Evolutionary conservation across 306 rosid species (phyloP), one percentile per base, ranked within the genome.

Genomic region (Clitoria ternatea): DNA sequence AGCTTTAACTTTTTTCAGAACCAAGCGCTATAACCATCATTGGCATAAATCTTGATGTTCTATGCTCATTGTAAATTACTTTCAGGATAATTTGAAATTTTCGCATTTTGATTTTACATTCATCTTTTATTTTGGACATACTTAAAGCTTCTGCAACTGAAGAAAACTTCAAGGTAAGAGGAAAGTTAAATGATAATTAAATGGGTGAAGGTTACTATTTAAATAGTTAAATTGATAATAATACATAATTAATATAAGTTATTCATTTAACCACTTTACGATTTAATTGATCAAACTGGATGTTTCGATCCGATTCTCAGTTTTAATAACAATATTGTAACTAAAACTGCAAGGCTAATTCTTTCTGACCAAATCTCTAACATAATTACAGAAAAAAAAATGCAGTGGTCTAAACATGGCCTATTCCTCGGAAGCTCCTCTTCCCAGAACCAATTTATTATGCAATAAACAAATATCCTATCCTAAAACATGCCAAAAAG

Each of bases 361-460:
- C 22, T 45, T 36, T 15, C 40, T 43, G 15, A 23, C 40, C 36
- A 44, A 66, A 66, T 66, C 8, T 42, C 3, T 42, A 0, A 30
- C 20, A 56, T 11, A 55, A 35, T 75, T 56, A 66, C 53, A 54
- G 30, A 44, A 75, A 66, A 54, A 30, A 44, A 75, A 66, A 67
- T 67, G 72, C 66, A 50, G 39, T 13, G 61, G 8, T 57, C 44
- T 56, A 36, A 36, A 29, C 71, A 61, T 39, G 33, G 30, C n/a
- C 61, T 42, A 70, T 23, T 43, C 62, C 52, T 45, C 50, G 3
- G 61, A 56, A 57, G 13, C 60, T 27, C 33, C 69, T 44, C 59
- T 43, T 73, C 54, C 18, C 10, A 77, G 12, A 42, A 45, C 36
- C 56, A 69, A 44, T 7, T 70, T 61, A 32, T 62, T 70, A 29